Conservation (phyloP, 2,329 filamentous ascomycete genomes). For the Didymella segeticola region DNA sequence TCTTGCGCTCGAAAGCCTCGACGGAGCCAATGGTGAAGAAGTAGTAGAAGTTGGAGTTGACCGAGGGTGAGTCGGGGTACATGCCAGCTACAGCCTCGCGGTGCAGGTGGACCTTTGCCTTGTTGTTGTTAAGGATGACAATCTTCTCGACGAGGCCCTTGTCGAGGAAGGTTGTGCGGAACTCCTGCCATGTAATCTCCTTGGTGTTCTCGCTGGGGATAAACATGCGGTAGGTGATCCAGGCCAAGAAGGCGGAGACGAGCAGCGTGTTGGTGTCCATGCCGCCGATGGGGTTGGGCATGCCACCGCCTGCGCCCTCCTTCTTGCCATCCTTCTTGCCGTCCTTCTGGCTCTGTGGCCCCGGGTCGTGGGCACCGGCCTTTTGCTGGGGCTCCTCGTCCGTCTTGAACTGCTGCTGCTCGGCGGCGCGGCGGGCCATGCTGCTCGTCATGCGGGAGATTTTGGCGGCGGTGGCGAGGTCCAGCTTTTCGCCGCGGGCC, state of each 20-base stretch:
- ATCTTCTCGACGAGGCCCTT: slow-evolving; percentile 96
- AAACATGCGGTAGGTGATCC: slow-evolving; percentile 65
- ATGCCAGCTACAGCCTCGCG: slow-evolving; percentile 73
- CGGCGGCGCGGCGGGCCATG: slow-evolving; percentile 60
- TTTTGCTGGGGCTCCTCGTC: slow-evolving; percentile 51
- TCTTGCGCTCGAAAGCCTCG: slow-evolving; percentile 86
- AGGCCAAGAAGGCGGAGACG: slow-evolving; percentile 66
- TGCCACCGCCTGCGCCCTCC: slow-evolving; percentile 29
- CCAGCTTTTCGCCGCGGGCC: slow-evolving; percentile 56
- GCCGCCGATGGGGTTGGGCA: slow-evolving; percentile 30
- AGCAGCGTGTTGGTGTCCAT: slow-evolving; percentile 64
- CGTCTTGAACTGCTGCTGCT: slow-evolving; percentile 39
- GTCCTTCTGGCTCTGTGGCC: slow-evolving; percentile 48
- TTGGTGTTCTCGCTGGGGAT: slow-evolving; percentile 70
- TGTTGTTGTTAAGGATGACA: slow-evolving; percentile 76
- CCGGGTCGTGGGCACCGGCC: slow-evolving; percentile 54
- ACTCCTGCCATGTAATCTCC: slow-evolving; percentile 98
- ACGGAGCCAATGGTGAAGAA: slow-evolving; percentile 96
- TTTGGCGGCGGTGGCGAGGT: slow-evolving; percentile 66
- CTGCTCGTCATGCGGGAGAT: slow-evolving; percentile 63
- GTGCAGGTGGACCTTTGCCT: slow-evolving; percentile 81
- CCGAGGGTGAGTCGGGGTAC: slow-evolving; percentile 77
- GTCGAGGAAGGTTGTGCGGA: slow-evolving; percentile 90
- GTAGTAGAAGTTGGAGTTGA: slow-evolving; percentile 76
- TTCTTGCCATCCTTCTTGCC: slow-evolving; percentile 37